Conservation (phyloP, 495 filamentous ascomycete genomes). For the Aspergillus cavernicola region DNA sequence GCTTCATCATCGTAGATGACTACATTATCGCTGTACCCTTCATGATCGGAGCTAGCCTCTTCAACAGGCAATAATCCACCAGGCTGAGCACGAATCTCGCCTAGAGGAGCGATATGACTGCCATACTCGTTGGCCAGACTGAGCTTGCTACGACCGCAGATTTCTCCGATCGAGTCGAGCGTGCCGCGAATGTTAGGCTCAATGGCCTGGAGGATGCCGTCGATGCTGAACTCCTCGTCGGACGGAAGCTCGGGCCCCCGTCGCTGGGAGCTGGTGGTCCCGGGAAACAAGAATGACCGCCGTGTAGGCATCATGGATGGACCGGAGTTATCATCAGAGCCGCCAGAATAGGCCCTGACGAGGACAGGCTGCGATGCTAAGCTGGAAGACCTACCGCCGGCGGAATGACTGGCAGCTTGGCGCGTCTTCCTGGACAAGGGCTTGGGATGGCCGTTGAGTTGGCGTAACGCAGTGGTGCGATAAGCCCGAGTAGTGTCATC, state of each 20-base stretch:
- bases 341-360: conserved; percentile 42
- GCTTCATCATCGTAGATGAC: conserved; percentile 39
- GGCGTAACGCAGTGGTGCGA: conserved; percentile 29
- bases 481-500: conserved; percentile 29
- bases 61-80: conserved; percentile 39
- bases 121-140: conserved; percentile 62
- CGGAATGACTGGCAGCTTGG: conserved; percentile 8
- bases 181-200: conserved; percentile 54
- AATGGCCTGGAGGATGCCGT: conserved; percentile 55
- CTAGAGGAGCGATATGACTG: conserved; percentile 59
- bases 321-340: conserved; percentile 23
- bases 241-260: conserved; percentile 39
- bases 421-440: conserved; percentile 23
- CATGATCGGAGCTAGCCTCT: conserved; percentile 36
- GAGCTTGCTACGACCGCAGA: conserved; percentile 58
- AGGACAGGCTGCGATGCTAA: conserved; percentile 40
- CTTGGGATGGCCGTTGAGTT: conserved; percentile 25
- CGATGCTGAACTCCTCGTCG: conserved; percentile 56
- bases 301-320: conserved; percentile 33
- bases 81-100: conserved; percentile 47
- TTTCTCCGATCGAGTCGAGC: conserved; percentile 60
- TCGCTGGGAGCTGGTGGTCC: conserved; percentile 12
- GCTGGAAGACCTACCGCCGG: conserved; percentile 20
- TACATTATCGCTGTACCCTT: conserved; percentile 30
- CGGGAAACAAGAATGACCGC: conserved; percentile 30